Evolutionary conservation across 768 basidiomycete species (phyloP).

Genomic region (Albatrellus ellisii): DNA sequence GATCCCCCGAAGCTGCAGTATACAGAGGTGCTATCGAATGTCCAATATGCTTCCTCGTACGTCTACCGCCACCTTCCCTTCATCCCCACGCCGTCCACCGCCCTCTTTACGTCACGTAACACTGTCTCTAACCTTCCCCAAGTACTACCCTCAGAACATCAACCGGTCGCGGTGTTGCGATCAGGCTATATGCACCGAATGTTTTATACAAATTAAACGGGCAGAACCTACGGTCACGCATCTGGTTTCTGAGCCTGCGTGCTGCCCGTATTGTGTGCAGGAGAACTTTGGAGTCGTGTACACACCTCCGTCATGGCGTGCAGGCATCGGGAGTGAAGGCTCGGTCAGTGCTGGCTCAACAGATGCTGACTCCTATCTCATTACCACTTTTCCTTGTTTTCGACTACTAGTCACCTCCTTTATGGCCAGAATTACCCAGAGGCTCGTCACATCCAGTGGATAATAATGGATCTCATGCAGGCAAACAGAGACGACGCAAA

Average conservation of each 20-base stretch:
- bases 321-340: slow-evolving; percentile 66
- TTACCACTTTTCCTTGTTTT: not conserved
- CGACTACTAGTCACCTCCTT: slow-evolving; percentile 16
- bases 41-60: slow-evolving; percentile 94
- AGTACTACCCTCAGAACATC: slow-evolving; percentile 98
- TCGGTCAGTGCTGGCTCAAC: slow-evolving; percentile 33
- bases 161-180: slow-evolving; percentile 97
- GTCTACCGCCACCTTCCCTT: slow-evolving; percentile 22
- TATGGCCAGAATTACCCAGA: slow-evolving; percentile 43
- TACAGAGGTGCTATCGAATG: slow-evolving; percentile 86
- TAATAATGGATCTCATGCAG: slow-evolving; percentile 6
- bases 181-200: slow-evolving; percentile 97
- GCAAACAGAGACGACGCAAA: slow-evolving; percentile 64
- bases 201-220: slow-evolving; percentile 98
- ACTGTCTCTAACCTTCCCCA: not conserved
- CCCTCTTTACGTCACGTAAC: slow-evolving; percentile 1
- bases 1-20: slow-evolving; percentile 59
- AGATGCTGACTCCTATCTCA: not conserved
- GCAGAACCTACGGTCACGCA: slow-evolving; percentile 91
- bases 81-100: slow-evolving; percentile 5
- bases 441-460: slow-evolving; percentile 27
- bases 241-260: slow-evolving; percentile 90
- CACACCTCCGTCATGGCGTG: slow-evolving; percentile 65
- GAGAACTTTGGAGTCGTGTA: slow-evolving; percentile 95
- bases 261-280: slow-evolving; percentile 96